A percentile compares a stretch with the other conserved stretches of the same genome.
Evolutionary conservation across 768 basidiomycete genomes (phyloP).

Genomic region (Infundibulicybe gibba): DNA sequence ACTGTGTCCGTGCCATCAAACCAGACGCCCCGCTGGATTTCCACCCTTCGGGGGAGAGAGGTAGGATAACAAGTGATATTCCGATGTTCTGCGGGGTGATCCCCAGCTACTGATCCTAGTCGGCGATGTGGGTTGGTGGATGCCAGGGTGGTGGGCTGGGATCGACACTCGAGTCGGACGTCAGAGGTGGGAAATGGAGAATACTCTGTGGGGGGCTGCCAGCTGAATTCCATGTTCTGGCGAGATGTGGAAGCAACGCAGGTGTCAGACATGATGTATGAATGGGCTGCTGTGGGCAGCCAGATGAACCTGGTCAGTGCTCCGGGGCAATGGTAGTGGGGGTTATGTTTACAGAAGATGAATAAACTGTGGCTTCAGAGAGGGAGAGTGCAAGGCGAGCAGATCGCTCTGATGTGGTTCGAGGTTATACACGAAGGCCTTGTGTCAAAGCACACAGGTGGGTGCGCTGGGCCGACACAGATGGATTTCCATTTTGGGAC

Average conservation of each 20-base stretch:
- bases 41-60: conserved; percentile 15
- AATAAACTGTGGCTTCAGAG: conserved; percentile 5
- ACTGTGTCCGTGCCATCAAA: conserved; percentile 31
- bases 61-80: conserved; percentile 15
- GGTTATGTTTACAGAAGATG: conserved; percentile 4
- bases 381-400: conserved; percentile 3
- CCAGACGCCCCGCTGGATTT: conserved; percentile 36
- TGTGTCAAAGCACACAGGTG: conserved; percentile 21
- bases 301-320: conserved; percentile 5
- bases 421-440: conserved; percentile 15
- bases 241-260: conserved; percentile 9
- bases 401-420: conserved; percentile 12
- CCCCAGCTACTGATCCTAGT: conserved; percentile 1
- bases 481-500: conserved; percentile 31
- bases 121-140: conserved; percentile 12
- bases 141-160: conserved; percentile 12
- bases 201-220: conserved; percentile 11
- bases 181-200: conserved; percentile 33
- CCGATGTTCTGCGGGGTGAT: conserved; percentile 10
- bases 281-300: conserved; percentile 3
- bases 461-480: neutral
- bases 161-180: conserved; percentile 25
- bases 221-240: conserved; percentile 14
- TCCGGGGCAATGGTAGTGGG: conserved; percentile 4
- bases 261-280: conserved; percentile 6